A percentile compares a stretch with the other conserved stretches of the same genome.
These are phyloP conservation scores for Aspergillus heteromorphus DNA, from an alignment of 495 filamentous ascomycete genomes.

Conservation along the genomic window DNA sequence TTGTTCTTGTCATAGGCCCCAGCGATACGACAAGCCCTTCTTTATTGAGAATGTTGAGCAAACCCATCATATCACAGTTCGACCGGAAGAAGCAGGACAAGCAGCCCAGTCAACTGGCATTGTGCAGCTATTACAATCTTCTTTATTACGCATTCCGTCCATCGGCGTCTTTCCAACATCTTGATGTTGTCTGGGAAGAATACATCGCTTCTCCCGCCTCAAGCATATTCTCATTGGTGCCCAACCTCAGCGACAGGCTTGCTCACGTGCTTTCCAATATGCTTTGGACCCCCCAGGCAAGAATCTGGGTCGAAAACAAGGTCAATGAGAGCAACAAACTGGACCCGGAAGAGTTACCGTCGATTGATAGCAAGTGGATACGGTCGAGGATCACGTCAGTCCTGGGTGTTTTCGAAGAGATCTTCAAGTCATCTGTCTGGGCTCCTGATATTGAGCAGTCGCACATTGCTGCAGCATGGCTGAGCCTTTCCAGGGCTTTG, in stretches of 20 bases:
- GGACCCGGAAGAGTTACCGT: conserved; percentile 65
- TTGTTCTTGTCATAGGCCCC: conserved; percentile 65
- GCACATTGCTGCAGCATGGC: conserved; percentile 59
- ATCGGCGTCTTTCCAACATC: conserved; percentile 49
- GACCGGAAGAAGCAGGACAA: conserved; percentile 56
- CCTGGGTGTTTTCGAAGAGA: conserved; percentile 56
- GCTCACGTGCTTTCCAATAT: conserved; percentile 62
- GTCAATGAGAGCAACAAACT: conserved; percentile 54
- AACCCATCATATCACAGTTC: conserved; percentile 66
- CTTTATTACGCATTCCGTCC: conserved; percentile 85
- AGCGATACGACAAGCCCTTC: conserved; percentile 53
- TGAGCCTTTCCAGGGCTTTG: conserved; percentile 59
- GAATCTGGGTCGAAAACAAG: conserved; percentile 67
- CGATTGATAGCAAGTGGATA: conserved; percentile 83
- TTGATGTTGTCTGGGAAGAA: conserved; percentile 76
- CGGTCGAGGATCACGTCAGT: conserved; percentile 60
- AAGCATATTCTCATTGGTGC: conserved; percentile 25
- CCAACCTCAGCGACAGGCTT: conserved; percentile 44
- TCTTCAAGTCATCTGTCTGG: conserved; percentile 55
- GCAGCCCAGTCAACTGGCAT: conserved; percentile 52
- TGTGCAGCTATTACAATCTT: conserved; percentile 69
- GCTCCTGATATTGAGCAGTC: conserved; percentile 37
- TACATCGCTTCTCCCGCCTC: conserved; percentile 53
- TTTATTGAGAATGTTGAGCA: conserved; percentile 60
- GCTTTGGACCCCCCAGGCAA: conserved; percentile 58